Evolutionary conservation across 192 early-diverging fungal genomes (phyloP).

Genomic region (Gonapodya sp.): DNA sequence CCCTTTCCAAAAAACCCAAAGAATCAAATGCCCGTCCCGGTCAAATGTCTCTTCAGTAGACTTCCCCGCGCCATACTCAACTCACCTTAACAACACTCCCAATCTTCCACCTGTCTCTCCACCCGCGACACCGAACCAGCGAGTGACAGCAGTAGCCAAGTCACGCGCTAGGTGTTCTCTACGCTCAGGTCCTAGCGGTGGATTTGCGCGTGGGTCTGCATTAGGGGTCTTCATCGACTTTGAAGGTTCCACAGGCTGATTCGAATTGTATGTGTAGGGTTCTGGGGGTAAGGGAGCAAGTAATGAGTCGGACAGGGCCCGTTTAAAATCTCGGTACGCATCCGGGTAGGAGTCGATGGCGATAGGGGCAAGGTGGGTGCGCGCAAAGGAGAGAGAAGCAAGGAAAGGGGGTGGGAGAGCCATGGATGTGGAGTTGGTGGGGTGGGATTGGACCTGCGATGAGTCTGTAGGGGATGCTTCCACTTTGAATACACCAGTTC

Average conservation of each 20-base stretch:
- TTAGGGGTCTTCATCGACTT: too few species aligned
- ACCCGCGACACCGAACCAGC: background rate
- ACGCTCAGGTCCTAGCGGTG: background rate
- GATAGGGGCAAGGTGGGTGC: background rate
- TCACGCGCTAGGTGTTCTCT: background rate
- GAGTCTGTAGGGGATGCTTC: too few species aligned
- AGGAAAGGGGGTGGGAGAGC: background rate
- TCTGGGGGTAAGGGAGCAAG: too few species aligned
- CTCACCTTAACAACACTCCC: background rate
- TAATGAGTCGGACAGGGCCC: background rate
- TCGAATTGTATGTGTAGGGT: too few species aligned
- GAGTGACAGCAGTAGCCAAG: background rate
- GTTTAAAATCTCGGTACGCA: background rate
- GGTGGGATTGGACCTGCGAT: too few species aligned
- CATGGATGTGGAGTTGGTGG: background rate
- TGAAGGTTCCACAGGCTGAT: too few species aligned
- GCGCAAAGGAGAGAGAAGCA: background rate
- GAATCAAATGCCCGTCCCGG: too few species aligned
- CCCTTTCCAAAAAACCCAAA: background rate
- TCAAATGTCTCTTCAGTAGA: background rate
- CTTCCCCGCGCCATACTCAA: background rate
- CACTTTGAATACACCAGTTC: too few species aligned
- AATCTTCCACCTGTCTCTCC: background rate
- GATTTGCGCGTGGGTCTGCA: background rate
- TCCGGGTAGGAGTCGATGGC: background rate